Conservation (phyloP, 2,329 filamentous ascomycete species). For the Ascochyta rabiei region DNA sequence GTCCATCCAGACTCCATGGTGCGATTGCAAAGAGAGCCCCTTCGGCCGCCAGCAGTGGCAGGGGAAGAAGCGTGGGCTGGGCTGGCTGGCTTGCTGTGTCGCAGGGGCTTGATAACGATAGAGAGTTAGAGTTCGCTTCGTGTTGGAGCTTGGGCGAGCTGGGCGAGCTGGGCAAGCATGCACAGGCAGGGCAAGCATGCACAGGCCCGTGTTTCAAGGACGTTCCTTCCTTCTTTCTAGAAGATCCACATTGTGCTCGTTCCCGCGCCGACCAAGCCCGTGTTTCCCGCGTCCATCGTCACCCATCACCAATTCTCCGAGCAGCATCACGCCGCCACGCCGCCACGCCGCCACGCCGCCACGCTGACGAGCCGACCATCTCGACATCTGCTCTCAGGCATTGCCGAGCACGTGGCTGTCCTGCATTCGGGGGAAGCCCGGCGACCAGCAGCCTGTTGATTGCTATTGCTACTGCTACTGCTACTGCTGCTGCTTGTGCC, state of each 20-base stretch:
- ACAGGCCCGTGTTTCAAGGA: slow-evolving; percentile 13
- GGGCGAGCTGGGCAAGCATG: too few relatives aligned
- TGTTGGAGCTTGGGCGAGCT: too few relatives aligned
- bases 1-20: too few relatives aligned
- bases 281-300: slow-evolving; percentile 13
- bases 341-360: too few relatives aligned
- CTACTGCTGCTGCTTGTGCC: slow-evolving; percentile 11
- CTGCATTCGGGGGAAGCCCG: neutral
- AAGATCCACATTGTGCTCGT: slow-evolving; percentile 12
- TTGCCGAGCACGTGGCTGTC: slow-evolving; percentile 6
- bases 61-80: too few relatives aligned
- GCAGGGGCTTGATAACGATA: neutral
- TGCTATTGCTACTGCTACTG: too few relatives aligned
- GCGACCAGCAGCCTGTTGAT: slow-evolving; percentile 1
- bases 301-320: slow-evolving; percentile 7
- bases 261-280: slow-evolving; percentile 15
- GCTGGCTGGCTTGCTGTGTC: too few relatives aligned
- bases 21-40: too few relatives aligned
- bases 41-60: too few relatives aligned
- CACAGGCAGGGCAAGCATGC: too few relatives aligned
- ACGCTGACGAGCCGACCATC: neutral
- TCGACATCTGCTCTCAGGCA: neutral
- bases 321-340: slow-evolving; percentile 8
- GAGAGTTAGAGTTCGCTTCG: slow-evolving; percentile 3
- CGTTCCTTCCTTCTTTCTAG: slow-evolving; percentile 18